Conservation (phyloP, 306 rosid genomes). For the Vigna reflexopilosa region DNA sequence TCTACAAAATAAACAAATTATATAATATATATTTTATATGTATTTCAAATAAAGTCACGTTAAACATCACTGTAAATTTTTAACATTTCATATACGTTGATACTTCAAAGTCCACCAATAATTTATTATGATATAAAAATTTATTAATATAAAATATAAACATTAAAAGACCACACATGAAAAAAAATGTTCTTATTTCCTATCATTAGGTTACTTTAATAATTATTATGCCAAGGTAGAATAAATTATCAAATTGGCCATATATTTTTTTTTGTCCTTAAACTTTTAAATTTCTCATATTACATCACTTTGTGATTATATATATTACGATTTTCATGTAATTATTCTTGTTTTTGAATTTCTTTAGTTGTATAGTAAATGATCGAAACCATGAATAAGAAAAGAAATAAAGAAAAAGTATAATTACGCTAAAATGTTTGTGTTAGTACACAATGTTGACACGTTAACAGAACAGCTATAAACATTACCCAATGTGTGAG, state of each 20-base stretch:
- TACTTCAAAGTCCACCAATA: no score
- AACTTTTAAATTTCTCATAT: neutral
- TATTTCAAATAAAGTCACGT: no score
- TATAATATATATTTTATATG: no score
- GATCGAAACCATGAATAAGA: no score
- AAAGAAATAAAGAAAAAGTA: neutral
- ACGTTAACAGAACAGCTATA: neutral
- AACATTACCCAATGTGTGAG: neutral
- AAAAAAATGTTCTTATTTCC: neutral
- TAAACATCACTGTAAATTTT: no score
- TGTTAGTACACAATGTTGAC: constrained; percentile 7
- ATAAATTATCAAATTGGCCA: neutral
- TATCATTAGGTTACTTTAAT: neutral
- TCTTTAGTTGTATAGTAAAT: neutral
- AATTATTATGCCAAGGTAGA: neutral
- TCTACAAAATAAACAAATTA: no score
- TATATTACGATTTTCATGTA: neutral
- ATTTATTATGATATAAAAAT: no score
- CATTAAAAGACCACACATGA: no score
- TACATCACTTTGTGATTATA: neutral
- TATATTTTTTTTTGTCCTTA: neutral
- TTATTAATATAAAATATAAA: no score
- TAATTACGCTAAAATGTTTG: constrained; percentile 17
- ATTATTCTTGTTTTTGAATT: neutral
- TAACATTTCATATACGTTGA: no score